phyloP scores from a whole-genome alignment of 2,329 filamentous ascomycete genomes.

The Pestalotiopsis fici region DNA sequence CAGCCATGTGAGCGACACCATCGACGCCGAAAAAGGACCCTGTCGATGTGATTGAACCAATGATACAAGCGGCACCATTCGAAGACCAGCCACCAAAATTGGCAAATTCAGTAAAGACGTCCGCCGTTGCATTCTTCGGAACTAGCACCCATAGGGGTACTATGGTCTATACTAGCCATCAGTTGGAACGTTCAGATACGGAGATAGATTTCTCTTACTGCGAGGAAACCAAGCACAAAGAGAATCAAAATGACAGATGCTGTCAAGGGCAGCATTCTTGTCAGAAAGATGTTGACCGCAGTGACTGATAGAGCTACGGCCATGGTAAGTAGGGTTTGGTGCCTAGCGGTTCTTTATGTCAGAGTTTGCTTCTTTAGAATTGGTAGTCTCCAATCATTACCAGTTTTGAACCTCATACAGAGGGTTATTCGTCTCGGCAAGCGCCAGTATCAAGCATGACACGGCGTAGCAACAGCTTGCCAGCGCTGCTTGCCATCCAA shows the following conservation, averaged over 20 bases:
- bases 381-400: not conserved
- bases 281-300: not conserved
- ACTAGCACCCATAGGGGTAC: not conserved
- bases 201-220: not conserved
- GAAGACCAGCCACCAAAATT: not conserved
- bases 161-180: not conserved
- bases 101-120: not conserved
- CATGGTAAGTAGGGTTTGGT: not conserved
- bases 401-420: not conserved
- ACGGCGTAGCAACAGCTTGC: not conserved
- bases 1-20: not conserved
- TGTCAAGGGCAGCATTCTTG: not conserved
- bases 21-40: not conserved
- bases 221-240: not conserved
- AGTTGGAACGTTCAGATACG: not conserved
- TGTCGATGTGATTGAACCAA: not conserved
- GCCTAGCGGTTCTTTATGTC: not conserved
- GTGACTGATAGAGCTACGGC: not conserved
- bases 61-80: not conserved
- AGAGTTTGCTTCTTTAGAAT: not conserved
- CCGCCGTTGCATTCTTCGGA: not conserved
- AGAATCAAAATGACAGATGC: not conserved
- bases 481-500: not conserved
- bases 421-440: not conserved
- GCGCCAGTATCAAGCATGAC: not conserved